These are phyloP conservation scores for Moesziomyces globuligerus DNA, from an alignment of 1,284 basidiomycete species.

Conservation along the genomic window DNA sequence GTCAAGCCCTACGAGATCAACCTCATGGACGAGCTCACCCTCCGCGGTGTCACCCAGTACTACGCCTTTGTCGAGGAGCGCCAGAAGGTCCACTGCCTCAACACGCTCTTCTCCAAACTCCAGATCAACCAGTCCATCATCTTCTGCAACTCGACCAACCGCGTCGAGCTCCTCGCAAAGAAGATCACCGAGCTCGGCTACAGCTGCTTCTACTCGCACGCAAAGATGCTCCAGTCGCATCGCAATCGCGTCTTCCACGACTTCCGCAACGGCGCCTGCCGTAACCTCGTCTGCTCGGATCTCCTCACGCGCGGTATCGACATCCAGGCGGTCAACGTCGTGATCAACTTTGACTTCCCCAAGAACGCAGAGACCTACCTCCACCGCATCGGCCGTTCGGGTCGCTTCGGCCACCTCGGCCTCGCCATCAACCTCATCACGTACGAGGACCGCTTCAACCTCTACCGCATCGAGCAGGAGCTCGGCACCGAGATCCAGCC, in stretches of 20 bases:
- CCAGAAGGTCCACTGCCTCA: constrained; percentile 98
- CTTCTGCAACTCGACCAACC: constrained; percentile 99
- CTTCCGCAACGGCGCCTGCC: constrained; percentile 96
- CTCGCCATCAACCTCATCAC: constrained; percentile 88
- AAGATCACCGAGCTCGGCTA: constrained; percentile 99
- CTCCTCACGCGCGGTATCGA: constrained; percentile 98
- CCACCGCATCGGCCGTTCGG: constrained; percentile 95
- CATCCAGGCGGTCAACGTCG: constrained; percentile 99
- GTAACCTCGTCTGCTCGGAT: constrained; percentile 94
- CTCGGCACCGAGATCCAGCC: constrained; percentile 97
- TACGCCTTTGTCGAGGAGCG: constrained; percentile 99
- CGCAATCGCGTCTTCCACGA: constrained; percentile 99
- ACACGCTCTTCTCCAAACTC: constrained; percentile 95
- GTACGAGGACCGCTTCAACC: constrained; percentile 96
- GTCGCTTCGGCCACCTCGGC: constrained; percentile 95
- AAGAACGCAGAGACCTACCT: constrained; percentile 99
- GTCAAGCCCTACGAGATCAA: constrained; percentile 96
- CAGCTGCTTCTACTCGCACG: constrained; percentile 99
- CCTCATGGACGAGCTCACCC: constrained; percentile 98
- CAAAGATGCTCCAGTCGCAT: constrained; percentile 98
- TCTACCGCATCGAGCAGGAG: constrained; percentile 98
- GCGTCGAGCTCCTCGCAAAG: constrained; percentile 97
- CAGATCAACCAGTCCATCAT: constrained; percentile 99
- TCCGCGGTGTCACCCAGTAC: constrained; percentile 98
- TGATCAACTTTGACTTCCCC: constrained; percentile 99